These are phyloP conservation scores for Cicer chorassanicum DNA, from an alignment of 306 rosid species.

Conservation along the genomic window DNA sequence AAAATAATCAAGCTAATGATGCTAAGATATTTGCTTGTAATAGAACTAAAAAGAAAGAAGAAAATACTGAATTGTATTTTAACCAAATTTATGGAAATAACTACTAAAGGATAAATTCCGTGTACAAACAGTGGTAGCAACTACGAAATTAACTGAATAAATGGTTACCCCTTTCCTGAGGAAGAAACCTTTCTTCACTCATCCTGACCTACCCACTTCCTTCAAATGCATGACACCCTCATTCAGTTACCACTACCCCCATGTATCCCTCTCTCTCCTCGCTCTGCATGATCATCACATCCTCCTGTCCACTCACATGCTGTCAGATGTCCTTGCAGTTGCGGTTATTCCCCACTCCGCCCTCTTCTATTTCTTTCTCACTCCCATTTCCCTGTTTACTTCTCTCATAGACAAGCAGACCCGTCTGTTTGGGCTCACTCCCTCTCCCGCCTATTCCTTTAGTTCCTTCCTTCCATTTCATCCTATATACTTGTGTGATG, in stretches of 20 bases:
- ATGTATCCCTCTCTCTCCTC: background rate
- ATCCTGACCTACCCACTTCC: background rate
- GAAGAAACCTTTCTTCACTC: background rate
- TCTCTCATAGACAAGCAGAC: background rate
- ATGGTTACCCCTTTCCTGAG: conserved; percentile 2
- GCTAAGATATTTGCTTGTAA: background rate
- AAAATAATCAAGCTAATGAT: conserved; percentile 33
- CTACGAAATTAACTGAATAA: background rate
- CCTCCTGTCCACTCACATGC: background rate
- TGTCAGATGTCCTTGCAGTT: background rate
- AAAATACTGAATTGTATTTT: background rate
- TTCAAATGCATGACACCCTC: conserved; percentile 2
- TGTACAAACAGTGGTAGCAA: conserved; percentile 2
- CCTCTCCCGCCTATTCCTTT: background rate
- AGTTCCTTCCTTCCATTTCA: background rate
- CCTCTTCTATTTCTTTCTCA: background rate
- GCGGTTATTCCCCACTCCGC: background rate
- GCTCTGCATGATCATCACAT: background rate
- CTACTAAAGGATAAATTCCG: background rate
- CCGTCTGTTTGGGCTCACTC: background rate
- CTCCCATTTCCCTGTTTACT: background rate
- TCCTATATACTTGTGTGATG: background rate
- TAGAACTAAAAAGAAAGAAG: background rate
- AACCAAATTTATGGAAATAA: background rate
- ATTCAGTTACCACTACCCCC: background rate